A percentile compares a stretch with the other conserved stretches of the same genome.
Conservation (phyloP, 1,284 basidiomycete species). For the Cutaneotrichosporon daszewskae region DNA sequence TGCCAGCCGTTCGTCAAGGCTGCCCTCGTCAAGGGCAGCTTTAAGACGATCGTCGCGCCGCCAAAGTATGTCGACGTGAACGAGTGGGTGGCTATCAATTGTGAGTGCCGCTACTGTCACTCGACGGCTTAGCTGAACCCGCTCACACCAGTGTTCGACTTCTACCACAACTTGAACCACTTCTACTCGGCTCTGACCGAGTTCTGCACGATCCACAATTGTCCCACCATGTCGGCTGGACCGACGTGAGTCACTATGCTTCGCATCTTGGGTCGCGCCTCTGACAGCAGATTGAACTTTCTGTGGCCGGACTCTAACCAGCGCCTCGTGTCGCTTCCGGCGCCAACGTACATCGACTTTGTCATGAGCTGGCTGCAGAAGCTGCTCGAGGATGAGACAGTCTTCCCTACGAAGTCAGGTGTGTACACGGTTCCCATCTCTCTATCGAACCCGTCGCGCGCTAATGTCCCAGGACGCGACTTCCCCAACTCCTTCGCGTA, state of each 20-base stretch:
- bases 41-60: conserved; percentile 96
- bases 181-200: conserved; percentile 95
- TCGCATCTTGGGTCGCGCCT: not conserved
- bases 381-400: conserved; percentile 81
- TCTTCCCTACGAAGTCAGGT: conserved; percentile 95
- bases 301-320: conserved; percentile 97
- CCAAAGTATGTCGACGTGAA: conserved; percentile 96
- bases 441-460: too few relatives aligned
- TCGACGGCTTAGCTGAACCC: too few relatives aligned
- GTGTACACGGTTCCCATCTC: too few relatives aligned
- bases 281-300: conserved; percentile 72
- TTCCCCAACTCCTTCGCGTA: conserved; percentile 85
- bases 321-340: conserved; percentile 86
- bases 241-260: conserved; percentile 57
- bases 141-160: conserved; percentile 69
- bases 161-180: conserved; percentile 93
- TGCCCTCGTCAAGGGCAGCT: conserved; percentile 94
- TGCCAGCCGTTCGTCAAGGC: conserved; percentile 94
- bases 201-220: conserved; percentile 83
- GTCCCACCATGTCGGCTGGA: conserved; percentile 92
- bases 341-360: conserved; percentile 97
- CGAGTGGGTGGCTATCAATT: conserved; percentile 98
- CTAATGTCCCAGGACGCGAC: conserved; percentile 64
- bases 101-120: conserved; percentile 53
- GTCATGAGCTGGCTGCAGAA: conserved; percentile 99